Evolutionary conservation across 2,329 filamentous ascomycete species (phyloP).

Genomic region (Neoscytalidium dimidiatum): DNA sequence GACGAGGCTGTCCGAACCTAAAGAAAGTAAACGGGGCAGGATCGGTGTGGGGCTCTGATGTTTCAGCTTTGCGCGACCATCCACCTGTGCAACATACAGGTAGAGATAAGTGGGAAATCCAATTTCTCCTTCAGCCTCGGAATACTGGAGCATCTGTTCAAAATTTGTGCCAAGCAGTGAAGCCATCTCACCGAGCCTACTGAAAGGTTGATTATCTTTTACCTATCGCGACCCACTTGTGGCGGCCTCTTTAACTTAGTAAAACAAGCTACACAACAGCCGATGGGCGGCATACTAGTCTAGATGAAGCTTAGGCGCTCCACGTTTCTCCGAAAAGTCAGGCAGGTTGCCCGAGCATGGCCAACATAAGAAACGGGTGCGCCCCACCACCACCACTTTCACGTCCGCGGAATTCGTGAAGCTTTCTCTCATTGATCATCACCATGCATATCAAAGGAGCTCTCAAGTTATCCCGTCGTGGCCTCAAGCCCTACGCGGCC

Average conservation of each 20-base stretch:
- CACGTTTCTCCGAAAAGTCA: background rate
- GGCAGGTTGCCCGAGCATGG: conserved; percentile 4
- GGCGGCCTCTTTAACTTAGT: background rate
- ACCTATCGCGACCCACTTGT: conserved; percentile 3
- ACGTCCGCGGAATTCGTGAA: background rate
- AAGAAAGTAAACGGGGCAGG: no score
- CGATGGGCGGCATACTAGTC: background rate
- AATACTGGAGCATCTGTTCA: background rate
- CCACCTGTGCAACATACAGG: no score
- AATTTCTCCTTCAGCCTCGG: background rate
- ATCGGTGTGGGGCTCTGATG: no score
- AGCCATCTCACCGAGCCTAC: background rate
- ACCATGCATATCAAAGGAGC: background rate
- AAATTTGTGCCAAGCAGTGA: background rate
- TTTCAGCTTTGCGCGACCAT: no score
- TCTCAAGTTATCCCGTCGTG: background rate
- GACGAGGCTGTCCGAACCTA: no score
- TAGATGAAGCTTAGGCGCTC: background rate
- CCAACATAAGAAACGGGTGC: background rate
- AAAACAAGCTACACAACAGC: conserved; percentile 1
- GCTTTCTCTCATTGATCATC: background rate
- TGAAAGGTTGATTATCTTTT: background rate
- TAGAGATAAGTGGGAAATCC: no score
- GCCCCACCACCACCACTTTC: background rate
- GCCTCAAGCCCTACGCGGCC: conserved; percentile 25